A percentile compares a stretch with the other conserved stretches of the same genome.
These are phyloP conservation scores for Knufia fluminis DNA, from an alignment of 2,329 filamentous ascomycete species.

Conservation along the genomic window DNA sequence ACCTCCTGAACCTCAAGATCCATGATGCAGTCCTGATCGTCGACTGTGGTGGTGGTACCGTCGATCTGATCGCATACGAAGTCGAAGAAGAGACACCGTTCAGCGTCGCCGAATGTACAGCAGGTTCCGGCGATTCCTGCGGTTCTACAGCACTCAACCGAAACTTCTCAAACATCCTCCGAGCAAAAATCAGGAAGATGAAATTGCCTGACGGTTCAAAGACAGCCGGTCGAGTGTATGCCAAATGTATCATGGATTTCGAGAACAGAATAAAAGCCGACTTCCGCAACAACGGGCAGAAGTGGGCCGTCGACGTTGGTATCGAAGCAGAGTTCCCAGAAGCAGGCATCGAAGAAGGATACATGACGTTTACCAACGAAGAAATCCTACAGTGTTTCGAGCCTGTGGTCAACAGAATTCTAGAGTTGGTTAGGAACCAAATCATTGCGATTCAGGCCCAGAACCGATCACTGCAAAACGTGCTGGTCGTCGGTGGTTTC, in stretches of 20 bases:
- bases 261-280: constrained; percentile 99
- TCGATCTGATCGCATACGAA: constrained; percentile 97
- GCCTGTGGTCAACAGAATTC: constrained; percentile 91
- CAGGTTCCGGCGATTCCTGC: constrained; percentile 93
- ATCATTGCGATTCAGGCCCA: constrained; percentile 98
- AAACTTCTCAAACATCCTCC: constrained; percentile 95
- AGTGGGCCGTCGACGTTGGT: constrained; percentile 97
- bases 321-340: constrained; percentile 98
- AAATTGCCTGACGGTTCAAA: constrained; percentile 94
- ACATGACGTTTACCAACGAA: constrained; percentile 99
- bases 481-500: constrained; percentile 94
- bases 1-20: constrained; percentile 91
- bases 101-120: constrained; percentile 92
- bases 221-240: constrained; percentile 95
- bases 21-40: constrained; percentile 97
- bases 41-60: constrained; percentile 95
- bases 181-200: constrained; percentile 98
- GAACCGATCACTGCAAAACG: constrained; percentile 87
- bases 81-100: constrained; percentile 97
- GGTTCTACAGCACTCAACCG: constrained; percentile 96
- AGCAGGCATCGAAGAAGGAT: constrained; percentile 94
- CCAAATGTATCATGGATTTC: constrained; percentile 99
- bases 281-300: constrained; percentile 97
- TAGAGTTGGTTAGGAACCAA: constrained; percentile 93
- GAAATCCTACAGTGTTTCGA: constrained; percentile 99